Evolutionary conservation across 169 alveolate genomes (phyloP), one percentile per base, ranked within the genome.

Genomic region (Plasmodium fragile): DNA sequence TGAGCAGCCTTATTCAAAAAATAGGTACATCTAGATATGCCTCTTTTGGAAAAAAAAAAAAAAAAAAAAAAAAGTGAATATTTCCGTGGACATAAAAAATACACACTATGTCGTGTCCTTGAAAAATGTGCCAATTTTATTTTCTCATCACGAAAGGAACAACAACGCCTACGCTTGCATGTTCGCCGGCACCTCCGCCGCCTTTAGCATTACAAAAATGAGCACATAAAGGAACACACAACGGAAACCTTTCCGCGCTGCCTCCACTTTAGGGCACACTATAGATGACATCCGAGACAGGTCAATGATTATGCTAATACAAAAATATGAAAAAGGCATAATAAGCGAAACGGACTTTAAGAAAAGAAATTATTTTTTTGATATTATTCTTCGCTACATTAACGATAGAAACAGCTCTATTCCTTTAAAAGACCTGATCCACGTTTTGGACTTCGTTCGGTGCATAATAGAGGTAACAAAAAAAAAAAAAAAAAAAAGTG

Each of bases 241-340:
- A 55, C 79, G 43, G 70, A 18, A 55, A 13, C 13, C 36, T 39
- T 30, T 81, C 16, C 41, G 77, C 16, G 16, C 72, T 82, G 13
- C 39, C 72, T 52, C 11, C 78, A 41, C 34, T 87, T 53, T 87
- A 87, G 93, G 89, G 16, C 93, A 87, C 49, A 53, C 18, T 8
- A 78, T 87, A 53, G 81, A 78, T 78, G 93, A 87, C 10, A 87
- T 87, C 45, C 80, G 93, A 87, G 93, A 87, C 22, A 52, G 93
- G 36, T 87, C 93, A 28, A 39, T 87, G 34, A 87, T 77, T 18
- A 87, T 87, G 89, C 72, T 87, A 16, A 87, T 87, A 28, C 93
- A 78, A 78, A 87, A 87, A 87, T 87, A 87, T 65, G 90, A 87
- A 75, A 87, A 87, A 79, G 59, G 34, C 25, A 39, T 87, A 87